Evolutionary conservation across 148 eudicot genomes (phyloP).

Genomic region (Cornus controversa): DNA sequence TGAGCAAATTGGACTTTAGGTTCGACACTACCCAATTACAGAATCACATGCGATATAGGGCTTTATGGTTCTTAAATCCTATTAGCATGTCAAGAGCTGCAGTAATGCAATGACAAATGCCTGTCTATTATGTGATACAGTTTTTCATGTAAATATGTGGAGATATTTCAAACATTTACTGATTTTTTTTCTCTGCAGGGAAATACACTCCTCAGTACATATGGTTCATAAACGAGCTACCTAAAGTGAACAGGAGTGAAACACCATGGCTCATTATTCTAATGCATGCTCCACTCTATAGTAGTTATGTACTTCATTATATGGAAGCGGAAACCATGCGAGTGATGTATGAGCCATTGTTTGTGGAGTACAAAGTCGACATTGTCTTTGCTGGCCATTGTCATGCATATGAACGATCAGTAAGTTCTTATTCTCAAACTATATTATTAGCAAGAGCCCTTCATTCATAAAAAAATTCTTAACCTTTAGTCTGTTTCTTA

Average conservation of each 20-base stretch:
- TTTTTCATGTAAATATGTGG: background rate
- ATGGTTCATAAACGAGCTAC: slow-evolving; percentile 56
- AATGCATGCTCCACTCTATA: slow-evolving; percentile 79
- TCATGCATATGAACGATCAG: slow-evolving; percentile 91
- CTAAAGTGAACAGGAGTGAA: slow-evolving; percentile 78
- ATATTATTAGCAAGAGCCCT: background rate
- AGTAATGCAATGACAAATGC: background rate
- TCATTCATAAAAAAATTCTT: background rate
- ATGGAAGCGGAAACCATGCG: slow-evolving; percentile 98
- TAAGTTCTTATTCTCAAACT: slow-evolving; percentile 27
- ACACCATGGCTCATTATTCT: slow-evolving; percentile 91
- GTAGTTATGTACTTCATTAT: slow-evolving; percentile 71
- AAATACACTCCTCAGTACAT: slow-evolving; percentile 78
- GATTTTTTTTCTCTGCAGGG: slow-evolving; percentile 31
- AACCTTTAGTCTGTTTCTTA: background rate
- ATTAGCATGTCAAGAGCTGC: background rate
- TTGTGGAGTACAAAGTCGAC: slow-evolving; percentile 81
- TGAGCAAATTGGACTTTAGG: background rate
- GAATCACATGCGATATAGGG: background rate
- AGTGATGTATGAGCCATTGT: slow-evolving; percentile 73
- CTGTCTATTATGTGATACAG: no score
- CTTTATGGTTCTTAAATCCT: background rate
- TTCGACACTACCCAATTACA: background rate
- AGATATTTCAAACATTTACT: background rate
- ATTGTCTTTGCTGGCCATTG: slow-evolving; percentile 89